Evolutionary conservation across 345 rosid species (phyloP).

Genomic region (Bruguiera parviflora): DNA sequence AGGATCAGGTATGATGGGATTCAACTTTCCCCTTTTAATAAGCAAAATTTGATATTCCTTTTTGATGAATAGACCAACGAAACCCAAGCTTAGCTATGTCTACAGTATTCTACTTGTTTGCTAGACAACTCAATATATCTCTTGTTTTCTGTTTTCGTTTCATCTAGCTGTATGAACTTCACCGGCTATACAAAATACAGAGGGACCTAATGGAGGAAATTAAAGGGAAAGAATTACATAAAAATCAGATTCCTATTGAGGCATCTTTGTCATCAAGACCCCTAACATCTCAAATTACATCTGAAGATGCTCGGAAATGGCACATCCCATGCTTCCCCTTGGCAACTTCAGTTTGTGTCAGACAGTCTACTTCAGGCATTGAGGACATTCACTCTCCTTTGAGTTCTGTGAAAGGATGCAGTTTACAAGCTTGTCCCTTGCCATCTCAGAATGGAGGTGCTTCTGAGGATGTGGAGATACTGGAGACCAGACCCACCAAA

Average conservation of each 20-base stretch:
- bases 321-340: slow-evolving; percentile 53
- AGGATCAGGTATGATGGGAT: slow-evolving; percentile 58
- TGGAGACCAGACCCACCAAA: slow-evolving; percentile 68
- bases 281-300: slow-evolving; percentile 49
- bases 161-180: slow-evolving; percentile 59
- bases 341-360: slow-evolving; percentile 46
- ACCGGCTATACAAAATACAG: slow-evolving; percentile 62
- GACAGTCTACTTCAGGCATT: slow-evolving; percentile 44
- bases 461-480: slow-evolving; percentile 51
- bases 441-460: slow-evolving; percentile 48
- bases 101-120: slow-evolving; percentile 24
- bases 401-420: slow-evolving; percentile 48
- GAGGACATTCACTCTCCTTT: slow-evolving; percentile 54
- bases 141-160: slow-evolving; percentile 14
- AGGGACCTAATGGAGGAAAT: slow-evolving; percentile 65
- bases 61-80: slow-evolving; percentile 9
- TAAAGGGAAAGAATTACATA: slow-evolving; percentile 47
- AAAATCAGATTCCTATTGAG: slow-evolving; percentile 35
- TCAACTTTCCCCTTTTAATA: slow-evolving; percentile 1
- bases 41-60: slow-evolving; percentile 1
- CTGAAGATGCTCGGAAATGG: slow-evolving; percentile 68
- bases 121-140: slow-evolving; percentile 12
- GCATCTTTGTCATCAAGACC: slow-evolving; percentile 54
- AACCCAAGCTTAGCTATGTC: slow-evolving; percentile 20
- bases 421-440: slow-evolving; percentile 47